These are phyloP conservation scores for Oxalis stricta DNA, from an alignment of 441 rosid genomes.

Conservation along the genomic window DNA sequence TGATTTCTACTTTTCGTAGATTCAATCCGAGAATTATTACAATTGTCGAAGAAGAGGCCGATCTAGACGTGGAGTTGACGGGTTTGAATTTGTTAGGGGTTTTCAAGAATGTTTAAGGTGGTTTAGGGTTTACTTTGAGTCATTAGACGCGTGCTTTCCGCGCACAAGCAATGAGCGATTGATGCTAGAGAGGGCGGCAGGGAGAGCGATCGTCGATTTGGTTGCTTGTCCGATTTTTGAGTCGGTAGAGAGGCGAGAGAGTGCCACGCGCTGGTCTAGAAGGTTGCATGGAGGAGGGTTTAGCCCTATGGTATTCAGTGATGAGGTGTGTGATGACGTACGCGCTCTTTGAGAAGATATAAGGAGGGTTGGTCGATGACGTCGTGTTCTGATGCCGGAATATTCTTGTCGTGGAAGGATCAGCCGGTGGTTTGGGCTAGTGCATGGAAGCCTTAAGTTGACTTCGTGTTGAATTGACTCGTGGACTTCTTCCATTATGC, in stretches of 20 bases:
- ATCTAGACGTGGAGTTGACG: slow-evolving; percentile 54
- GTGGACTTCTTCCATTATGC: too few relatives aligned
- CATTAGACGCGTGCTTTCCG: slow-evolving; percentile 63
- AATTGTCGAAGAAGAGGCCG: slow-evolving; percentile 82
- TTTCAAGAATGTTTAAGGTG: slow-evolving; percentile 64
- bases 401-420: slow-evolving; percentile 82
- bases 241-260: slow-evolving; percentile 64
- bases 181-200: slow-evolving; percentile 76
- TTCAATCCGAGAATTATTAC: slow-evolving; percentile 67
- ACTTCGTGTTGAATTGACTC: slow-evolving; percentile 1
- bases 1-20: slow-evolving; percentile 40
- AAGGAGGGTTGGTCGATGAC: slow-evolving; percentile 84
- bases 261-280: slow-evolving; percentile 60
- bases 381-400: slow-evolving; percentile 51
- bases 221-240: slow-evolving; percentile 53
- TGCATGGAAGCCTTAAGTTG: slow-evolving; percentile 63
- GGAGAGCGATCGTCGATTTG: slow-evolving; percentile 62
- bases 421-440: slow-evolving; percentile 92
- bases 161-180: slow-evolving; percentile 70
- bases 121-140: slow-evolving; percentile 87
- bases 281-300: slow-evolving; percentile 46
- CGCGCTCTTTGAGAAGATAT: slow-evolving; percentile 77
- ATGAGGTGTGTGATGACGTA: slow-evolving; percentile 81
- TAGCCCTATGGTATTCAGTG: slow-evolving; percentile 36
- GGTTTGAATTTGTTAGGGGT: slow-evolving; percentile 46